These are phyloP conservation scores for Erysimum cheiranthoides DNA, from an alignment of 345 rosid genomes.

Conservation along the genomic window DNA sequence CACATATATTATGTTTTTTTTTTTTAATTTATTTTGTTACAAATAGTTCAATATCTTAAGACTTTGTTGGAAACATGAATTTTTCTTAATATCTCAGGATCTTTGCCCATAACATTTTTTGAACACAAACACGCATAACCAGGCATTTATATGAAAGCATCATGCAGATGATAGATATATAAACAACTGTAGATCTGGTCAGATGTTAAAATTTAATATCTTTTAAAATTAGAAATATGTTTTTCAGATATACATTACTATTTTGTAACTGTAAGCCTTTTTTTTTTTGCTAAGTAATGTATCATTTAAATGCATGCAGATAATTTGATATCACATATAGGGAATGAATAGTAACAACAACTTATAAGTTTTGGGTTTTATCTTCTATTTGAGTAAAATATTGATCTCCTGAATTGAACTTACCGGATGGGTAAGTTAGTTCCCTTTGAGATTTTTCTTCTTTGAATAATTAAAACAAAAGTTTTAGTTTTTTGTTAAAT, in stretches of 20 bases:
- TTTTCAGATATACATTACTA: conserved; percentile 9
- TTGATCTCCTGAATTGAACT: neutral
- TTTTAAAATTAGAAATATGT: neutral
- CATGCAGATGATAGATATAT: conserved; percentile 14
- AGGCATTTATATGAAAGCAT: conserved; percentile 18
- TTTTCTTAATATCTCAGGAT: conserved; percentile 5
- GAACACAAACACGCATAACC: conserved; percentile 20
- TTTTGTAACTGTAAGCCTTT: neutral
- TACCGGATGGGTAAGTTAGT: neutral
- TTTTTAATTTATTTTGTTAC: neutral
- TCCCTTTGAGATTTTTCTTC: neutral
- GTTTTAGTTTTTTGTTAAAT: neutral
- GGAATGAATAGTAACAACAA: neutral
- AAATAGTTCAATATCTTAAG: conserved; percentile 5
- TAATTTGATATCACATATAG: neutral
- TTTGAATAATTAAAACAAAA: conserved; percentile 1
- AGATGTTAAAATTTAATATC: neutral
- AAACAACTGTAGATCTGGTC: conserved; percentile 9
- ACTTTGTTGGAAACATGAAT: neutral
- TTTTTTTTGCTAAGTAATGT: neutral
- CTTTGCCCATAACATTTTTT: conserved; percentile 1
- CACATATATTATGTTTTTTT: neutral
- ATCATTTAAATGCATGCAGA: neutral
- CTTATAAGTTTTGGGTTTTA: neutral
- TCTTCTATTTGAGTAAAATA: neutral